Conservation (phyloP, 768 basidiomycete species). For the Suillus plorans region DNA sequence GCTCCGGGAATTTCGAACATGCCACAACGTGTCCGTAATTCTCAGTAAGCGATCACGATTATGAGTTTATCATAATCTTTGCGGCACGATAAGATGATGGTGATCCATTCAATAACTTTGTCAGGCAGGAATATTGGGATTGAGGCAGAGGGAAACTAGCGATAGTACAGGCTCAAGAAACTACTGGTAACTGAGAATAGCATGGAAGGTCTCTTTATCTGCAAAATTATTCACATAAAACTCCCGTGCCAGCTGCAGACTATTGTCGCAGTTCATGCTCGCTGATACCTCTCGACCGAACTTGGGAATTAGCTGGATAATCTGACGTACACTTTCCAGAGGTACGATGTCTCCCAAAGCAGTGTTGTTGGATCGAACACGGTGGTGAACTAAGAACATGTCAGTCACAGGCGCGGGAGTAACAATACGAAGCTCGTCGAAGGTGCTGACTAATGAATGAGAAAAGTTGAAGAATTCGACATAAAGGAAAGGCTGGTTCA, state of each 20-base stretch:
- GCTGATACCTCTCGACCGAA: background rate
- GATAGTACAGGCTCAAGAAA: background rate
- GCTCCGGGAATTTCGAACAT: too few relatives aligned
- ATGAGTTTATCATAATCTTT: background rate
- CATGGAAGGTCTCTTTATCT: constrained; percentile 1
- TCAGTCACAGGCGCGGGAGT: background rate
- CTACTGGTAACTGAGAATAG: constrained; percentile 4
- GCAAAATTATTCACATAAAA: constrained; percentile 12
- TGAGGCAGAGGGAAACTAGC: background rate
- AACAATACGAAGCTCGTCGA: background rate
- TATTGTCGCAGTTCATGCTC: background rate
- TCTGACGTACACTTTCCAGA: background rate
- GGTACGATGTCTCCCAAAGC: constrained; percentile 3
- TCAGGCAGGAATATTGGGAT: background rate
- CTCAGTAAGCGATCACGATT: background rate
- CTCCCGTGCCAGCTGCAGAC: background rate
- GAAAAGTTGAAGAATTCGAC: constrained; percentile 4
- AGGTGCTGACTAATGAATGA: background rate
- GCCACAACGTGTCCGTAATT: too few relatives aligned
- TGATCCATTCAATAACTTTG: background rate
- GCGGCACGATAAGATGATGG: background rate
- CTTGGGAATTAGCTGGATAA: constrained; percentile 6
- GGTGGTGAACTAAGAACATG: background rate
- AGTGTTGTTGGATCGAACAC: background rate
- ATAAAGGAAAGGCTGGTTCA: constrained; percentile 1